Evolutionary conservation across 768 basidiomycete species (phyloP), one percentile per base, ranked within the genome.

Genomic region (Cyathus striatus): DNA sequence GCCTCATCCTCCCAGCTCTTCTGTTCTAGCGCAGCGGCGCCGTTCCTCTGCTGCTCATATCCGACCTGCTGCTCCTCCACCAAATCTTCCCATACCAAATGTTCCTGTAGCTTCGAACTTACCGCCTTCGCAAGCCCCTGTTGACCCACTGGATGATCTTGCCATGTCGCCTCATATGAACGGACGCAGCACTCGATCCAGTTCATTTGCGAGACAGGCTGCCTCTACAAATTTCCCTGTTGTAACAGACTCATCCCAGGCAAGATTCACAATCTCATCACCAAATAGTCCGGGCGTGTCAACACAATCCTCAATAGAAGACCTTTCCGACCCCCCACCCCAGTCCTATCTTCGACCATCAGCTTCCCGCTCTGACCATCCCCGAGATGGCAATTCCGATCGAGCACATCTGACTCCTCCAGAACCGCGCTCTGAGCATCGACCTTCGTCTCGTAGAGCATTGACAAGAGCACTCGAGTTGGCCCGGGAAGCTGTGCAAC

Each of bases 401-500:
- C 70, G 70, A 38, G 53, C 70, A 9, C 47, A 73, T 6, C 64
- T 75, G 25, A 66, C 73, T 12, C 68, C 74, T 4, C 53, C 54
- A 18, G 58, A 73, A 30, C 65, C 74, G 44, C 69, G 71, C 41
- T 61, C 71, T 25, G 80, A 82, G 48, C 64, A 73, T 39, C 65
- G 75, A 39, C 83, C 83, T 9, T 91, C 91, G 16, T 92, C 91
- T 21, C 79, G 91, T 44, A 79, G 86, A 42, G 90, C 92, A 21
- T 70, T 95, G 21, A 94, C 92, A 14, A 74, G 77, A 51, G 92
- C 91, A 1, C 69, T 95, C 38, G 88, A 92, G 53, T 75, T 93
- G 10, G 92, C 92, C 12, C 82, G 91, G 24, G 86, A 91, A 61
- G 92, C 92, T 6, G 92, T 95, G 33, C 79, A 81, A 52, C 79